Evolutionary conservation across 2,329 filamentous ascomycete species (phyloP), one percentile per base, ranked within the genome.

Genomic region (Cryoendolithus antarcticus): DNA sequence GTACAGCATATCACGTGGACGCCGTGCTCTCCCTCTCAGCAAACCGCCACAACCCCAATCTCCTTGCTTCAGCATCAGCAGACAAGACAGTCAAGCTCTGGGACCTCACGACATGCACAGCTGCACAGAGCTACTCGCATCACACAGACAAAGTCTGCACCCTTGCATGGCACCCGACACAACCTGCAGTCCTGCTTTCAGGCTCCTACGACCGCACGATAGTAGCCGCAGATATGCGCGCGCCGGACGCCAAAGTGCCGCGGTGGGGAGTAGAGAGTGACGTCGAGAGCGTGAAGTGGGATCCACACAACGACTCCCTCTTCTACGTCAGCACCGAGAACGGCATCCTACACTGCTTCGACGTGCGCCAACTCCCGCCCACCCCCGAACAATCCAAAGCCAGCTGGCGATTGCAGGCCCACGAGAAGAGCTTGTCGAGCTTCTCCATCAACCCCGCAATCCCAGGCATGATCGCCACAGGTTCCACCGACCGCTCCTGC

Each of bases 141-240:
- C 91, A 98, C 66, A 93, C 85, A 29, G 91, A 95, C 71, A 98
- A 98, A 67, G 88, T 96, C 49, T 98, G 88, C 72, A 86, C 89
- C 13, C 67, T 98, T 41, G 82, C 89, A 48, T 98, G 93, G 91
- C 86, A 96, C 67, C 74, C 83, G 0, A 74, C 72, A 32, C 84
- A 95, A 61, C 78, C 88, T 2, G 95, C 91, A 0, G 77, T 93
- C 12, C 72, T 98, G 15, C 72, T 98, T 43, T 93, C 82, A 54
- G 91, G 91, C 44, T 93, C 85, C 58, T 98, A 96, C 65, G 91
- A 98, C 62, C 79, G 86, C 48, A 96, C 88, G 3, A 74, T 94
- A 7, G 85, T 94, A 6, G 86, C 85, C n/a, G 83, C 86, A 3
- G 91, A 98, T 59, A 95, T 98, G 89, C 77, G 91, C 48, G 84